These are phyloP conservation scores for Biscutella laevigata DNA, from an alignment of 441 rosid genomes.

Conservation along the genomic window DNA sequence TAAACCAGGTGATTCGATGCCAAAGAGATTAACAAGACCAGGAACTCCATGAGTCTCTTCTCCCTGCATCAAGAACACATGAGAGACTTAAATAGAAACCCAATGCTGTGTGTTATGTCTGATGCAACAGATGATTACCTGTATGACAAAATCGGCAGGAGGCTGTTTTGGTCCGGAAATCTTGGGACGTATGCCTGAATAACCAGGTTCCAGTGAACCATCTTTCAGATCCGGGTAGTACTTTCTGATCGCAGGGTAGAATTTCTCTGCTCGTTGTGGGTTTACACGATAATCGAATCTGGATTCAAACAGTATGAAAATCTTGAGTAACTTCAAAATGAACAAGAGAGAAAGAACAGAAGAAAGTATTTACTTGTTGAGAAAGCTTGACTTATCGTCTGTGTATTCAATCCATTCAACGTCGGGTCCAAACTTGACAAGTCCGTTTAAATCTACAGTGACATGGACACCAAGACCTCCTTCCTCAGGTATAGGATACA, in stretches of 20 bases:
- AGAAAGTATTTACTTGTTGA: slow-evolving; percentile 42
- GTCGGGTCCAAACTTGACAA: slow-evolving; percentile 86
- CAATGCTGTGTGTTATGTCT: not conserved
- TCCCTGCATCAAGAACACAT: slow-evolving; percentile 38
- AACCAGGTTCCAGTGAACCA: slow-evolving; percentile 63
- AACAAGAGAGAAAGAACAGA: not conserved
- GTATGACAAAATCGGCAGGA: slow-evolving; percentile 60
- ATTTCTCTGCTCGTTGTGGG: slow-evolving; percentile 39
- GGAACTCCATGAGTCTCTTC: slow-evolving; percentile 65
- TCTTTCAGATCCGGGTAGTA: slow-evolving; percentile 64
- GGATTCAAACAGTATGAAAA: slow-evolving; percentile 16
- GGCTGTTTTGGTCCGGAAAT: slow-evolving; percentile 63
- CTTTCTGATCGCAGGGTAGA: slow-evolving; percentile 68
- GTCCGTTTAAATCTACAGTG: slow-evolving; percentile 76
- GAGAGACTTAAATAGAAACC: not conserved
- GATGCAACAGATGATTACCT: slow-evolving; percentile 33
- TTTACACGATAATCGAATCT: slow-evolving; percentile 69
- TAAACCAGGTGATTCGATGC: slow-evolving; percentile 86
- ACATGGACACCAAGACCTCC: slow-evolving; percentile 92
- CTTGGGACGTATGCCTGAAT: slow-evolving; percentile 85
- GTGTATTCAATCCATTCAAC: slow-evolving; percentile 71
- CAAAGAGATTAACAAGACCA: slow-evolving; percentile 82
- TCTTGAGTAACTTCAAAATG: slow-evolving; percentile 4
- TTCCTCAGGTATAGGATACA: slow-evolving; percentile 84
- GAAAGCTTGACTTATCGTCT: slow-evolving; percentile 59